These are phyloP conservation scores for Byssochlamys sp. DNA, from an alignment of 2,329 filamentous ascomycete species.

Conservation along the genomic window DNA sequence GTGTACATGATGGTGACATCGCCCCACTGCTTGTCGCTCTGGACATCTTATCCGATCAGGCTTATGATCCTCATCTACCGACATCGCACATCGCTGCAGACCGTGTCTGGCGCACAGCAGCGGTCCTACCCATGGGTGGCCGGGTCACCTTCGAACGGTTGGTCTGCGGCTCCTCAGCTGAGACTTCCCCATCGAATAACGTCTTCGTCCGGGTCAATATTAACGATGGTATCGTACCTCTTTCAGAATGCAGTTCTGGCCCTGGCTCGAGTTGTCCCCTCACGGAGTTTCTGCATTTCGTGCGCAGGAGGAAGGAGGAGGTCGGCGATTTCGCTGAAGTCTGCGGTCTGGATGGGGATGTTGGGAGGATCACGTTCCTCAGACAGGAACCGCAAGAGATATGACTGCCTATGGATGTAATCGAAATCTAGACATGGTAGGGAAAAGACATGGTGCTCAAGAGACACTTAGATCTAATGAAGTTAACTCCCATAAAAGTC, in stretches of 20 bases:
- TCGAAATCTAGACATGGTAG: too few species aligned
- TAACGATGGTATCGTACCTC: slow-evolving; percentile 47
- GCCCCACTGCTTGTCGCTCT: slow-evolving; percentile 46
- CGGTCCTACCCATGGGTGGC: slow-evolving; percentile 50
- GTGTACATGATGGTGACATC: slow-evolving; percentile 51
- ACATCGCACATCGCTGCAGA: slow-evolving; percentile 33
- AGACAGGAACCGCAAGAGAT: neutral
- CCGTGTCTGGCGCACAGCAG: slow-evolving; percentile 46
- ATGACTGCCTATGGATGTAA: too few species aligned
- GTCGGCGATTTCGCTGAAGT: slow-evolving; percentile 40
- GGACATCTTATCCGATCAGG: slow-evolving; percentile 36
- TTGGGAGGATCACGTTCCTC: slow-evolving; percentile 40
- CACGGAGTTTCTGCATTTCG: slow-evolving; percentile 32
- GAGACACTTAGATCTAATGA: too few species aligned
- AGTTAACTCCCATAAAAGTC: too few species aligned
- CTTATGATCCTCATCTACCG: slow-evolving; percentile 36
- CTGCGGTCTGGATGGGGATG: slow-evolving; percentile 38
- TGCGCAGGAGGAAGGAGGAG: slow-evolving; percentile 32
- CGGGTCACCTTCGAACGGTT: slow-evolving; percentile 47
- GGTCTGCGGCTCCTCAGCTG: slow-evolving; percentile 25
- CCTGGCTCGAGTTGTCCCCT: slow-evolving; percentile 42
- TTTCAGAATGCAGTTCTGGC: slow-evolving; percentile 39
- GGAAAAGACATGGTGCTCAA: too few species aligned
- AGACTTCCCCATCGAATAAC: slow-evolving; percentile 12
- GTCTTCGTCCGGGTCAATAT: slow-evolving; percentile 45